Evolutionary conservation across 257 asterid genomes (phyloP).

Genomic region (Echites panduratus): DNA sequence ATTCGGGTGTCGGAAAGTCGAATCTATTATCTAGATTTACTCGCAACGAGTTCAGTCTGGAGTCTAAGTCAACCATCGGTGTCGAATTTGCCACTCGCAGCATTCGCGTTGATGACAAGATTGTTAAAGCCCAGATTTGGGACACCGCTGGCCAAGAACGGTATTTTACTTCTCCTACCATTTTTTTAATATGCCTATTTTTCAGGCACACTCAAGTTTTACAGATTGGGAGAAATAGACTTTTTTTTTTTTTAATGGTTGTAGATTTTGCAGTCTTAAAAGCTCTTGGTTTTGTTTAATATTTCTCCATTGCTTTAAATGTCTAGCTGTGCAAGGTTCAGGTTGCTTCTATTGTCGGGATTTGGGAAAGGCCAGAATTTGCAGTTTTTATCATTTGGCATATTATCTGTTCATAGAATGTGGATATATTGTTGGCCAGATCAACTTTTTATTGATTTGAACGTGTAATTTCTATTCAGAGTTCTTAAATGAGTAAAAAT

Average conservation of each 20-base stretch:
- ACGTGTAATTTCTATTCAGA: neutral
- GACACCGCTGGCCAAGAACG: slow-evolving; percentile 71
- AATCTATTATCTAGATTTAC: slow-evolving; percentile 55
- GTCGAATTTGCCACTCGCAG: slow-evolving; percentile 65
- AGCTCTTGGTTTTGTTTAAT: neutral
- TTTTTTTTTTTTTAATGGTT: neutral
- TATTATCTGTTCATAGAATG: neutral
- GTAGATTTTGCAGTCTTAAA: neutral
- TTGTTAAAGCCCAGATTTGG: slow-evolving; percentile 69
- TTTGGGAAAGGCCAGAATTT: neutral
- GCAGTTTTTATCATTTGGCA: neutral
- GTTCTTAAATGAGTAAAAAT: neutral
- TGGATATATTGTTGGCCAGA: neutral
- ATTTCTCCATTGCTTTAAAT: neutral
- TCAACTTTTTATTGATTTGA: neutral
- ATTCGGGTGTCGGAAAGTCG: slow-evolving; percentile 63
- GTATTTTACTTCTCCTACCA: slow-evolving; percentile 13
- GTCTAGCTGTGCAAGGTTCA: neutral
- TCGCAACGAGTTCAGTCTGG: slow-evolving; percentile 58
- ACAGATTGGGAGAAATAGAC: too few relatives aligned
- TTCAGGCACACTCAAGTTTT: neutral
- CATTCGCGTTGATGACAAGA: slow-evolving; percentile 54
- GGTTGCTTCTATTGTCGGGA: neutral
- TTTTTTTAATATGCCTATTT: neutral
- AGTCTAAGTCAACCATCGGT: slow-evolving; percentile 64